phyloP scores from a whole-genome alignment of 495 filamentous ascomycete genomes.

The Oleoguttula mirabilis region DNA sequence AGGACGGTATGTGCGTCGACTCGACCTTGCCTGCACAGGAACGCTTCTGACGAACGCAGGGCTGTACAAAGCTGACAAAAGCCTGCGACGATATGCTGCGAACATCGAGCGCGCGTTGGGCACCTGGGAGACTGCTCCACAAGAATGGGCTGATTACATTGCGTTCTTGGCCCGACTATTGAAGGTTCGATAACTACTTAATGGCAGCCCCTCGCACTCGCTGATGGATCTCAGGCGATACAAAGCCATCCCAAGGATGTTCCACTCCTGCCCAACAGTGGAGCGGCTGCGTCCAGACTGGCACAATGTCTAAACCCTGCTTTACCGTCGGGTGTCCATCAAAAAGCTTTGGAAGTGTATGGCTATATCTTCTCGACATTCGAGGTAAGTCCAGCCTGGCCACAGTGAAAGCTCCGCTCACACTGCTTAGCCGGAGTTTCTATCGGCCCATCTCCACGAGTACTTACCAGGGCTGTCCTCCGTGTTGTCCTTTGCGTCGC shows the following conservation, averaged over 20 bases:
- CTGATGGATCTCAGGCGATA: slow-evolving; percentile 53
- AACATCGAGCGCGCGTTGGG: slow-evolving; percentile 78
- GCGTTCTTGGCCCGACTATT: slow-evolving; percentile 84
- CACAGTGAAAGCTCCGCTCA: no score
- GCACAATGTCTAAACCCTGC: slow-evolving; percentile 91
- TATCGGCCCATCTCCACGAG: slow-evolving; percentile 68
- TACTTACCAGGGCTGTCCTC: slow-evolving; percentile 84
- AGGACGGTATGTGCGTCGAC: slow-evolving; percentile 30
- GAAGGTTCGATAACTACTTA: no score
- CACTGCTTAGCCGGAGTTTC: slow-evolving; percentile 9
- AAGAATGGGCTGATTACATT: slow-evolving; percentile 99
- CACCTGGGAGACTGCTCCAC: slow-evolving; percentile 80
- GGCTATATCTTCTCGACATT: slow-evolving; percentile 70
- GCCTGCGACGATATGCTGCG: slow-evolving; percentile 80
- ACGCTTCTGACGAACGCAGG: slow-evolving; percentile 11
- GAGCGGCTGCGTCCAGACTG: slow-evolving; percentile 73
- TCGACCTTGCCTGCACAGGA: background rate
- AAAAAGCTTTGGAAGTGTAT: slow-evolving; percentile 93
- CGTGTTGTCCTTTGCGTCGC: slow-evolving; percentile 82
- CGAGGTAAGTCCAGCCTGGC: slow-evolving; percentile 39
- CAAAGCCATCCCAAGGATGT: slow-evolving; percentile 69
- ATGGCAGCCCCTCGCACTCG: no score
- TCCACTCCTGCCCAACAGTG: slow-evolving; percentile 67
- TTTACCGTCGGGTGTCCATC: slow-evolving; percentile 93
- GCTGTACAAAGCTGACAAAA: slow-evolving; percentile 61